phyloP scores from a whole-genome alignment of 148 eudicot genomes.

The Drosera capensis region DNA sequence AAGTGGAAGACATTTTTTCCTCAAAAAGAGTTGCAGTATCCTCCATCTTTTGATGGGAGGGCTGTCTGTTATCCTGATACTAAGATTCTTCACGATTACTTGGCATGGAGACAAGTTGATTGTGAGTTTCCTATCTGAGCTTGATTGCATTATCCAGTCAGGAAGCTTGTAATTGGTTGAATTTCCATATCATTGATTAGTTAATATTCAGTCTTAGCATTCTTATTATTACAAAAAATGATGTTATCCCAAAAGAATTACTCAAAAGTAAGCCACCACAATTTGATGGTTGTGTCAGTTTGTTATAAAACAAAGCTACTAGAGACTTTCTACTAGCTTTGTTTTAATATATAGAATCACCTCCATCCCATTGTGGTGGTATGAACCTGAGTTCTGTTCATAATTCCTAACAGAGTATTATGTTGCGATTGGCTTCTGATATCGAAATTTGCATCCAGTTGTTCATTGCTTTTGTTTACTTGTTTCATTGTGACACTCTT shows the following conservation, averaged over 20 bases:
- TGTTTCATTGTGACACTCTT: not conserved
- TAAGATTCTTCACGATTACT: slow-evolving; percentile 61
- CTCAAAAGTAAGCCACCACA: too few relatives aligned
- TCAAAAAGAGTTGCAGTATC: slow-evolving; percentile 34
- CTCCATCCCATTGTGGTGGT: too few relatives aligned
- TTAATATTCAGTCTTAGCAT: too few relatives aligned
- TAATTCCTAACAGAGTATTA: too few relatives aligned
- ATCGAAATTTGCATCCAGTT: not conserved
- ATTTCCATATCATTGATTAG: not conserved
- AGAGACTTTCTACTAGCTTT: too few relatives aligned
- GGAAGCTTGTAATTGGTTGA: not conserved
- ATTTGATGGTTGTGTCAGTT: too few relatives aligned
- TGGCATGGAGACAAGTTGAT: slow-evolving; percentile 97
- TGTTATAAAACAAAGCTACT: too few relatives aligned
- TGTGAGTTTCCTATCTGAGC: slow-evolving; percentile 29
- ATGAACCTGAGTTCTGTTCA: too few relatives aligned
- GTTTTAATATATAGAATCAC: too few relatives aligned
- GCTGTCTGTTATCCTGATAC: slow-evolving; percentile 78
- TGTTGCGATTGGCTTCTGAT: not conserved
- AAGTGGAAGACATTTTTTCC: slow-evolving; percentile 70
- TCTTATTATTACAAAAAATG: too few relatives aligned
- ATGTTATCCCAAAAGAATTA: too few relatives aligned
- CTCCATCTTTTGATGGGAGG: slow-evolving; percentile 84
- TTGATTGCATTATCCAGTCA: not conserved
- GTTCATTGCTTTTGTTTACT: slow-evolving; percentile 1